Evolutionary conservation across 169 alveolate genomes (phyloP), one percentile per base, ranked within the genome.

Genomic region (Cryptosporidium bovis): DNA sequence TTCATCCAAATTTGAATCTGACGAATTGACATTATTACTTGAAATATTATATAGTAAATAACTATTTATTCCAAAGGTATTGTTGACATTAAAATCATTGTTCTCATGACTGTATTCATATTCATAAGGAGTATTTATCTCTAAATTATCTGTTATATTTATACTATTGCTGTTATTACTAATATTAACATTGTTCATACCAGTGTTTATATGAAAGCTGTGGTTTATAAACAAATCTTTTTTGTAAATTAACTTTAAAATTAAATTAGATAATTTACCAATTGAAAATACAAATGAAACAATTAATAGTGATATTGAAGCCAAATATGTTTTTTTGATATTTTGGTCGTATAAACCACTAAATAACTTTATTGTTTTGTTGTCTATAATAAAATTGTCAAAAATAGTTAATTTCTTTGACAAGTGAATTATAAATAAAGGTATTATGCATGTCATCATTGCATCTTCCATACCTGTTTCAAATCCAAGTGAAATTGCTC

Each of bases 401-500:
- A 40, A 40, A 40, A 40, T 40, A 8, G 48, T 40, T 40, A 40
- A 6, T 40, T 40, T 40, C 10, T 40, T 40, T 40, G 48, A 40
- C 10, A 40, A 40, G 48, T 71, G 84, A 36, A 71, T 71, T 0
- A 36, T 33, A 51, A 56, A 51, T n/a, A 71, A 33, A 12, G 93
- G 93, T 31, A 91, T 64, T 55, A 85, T 65, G 12, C 82, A 84
- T n/a, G 93, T 82, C 51, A 85, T 84, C 91, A 91, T 83, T 31
- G 69, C 62, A 69, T 91, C 93, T 60, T 91, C 93, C 5, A 91
- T 36, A 1, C 92, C 93, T 2, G 93, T 91, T 48, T 91, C 93
- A 27, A 85, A 27, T 18, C 92, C 93, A 5, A 91, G 65, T 12
- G 69, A 68, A 50, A 91, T 48, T 18, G 85, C 69, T n/a, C 92